Base-by-base conservation (phyloP, 1,284 basidiomycete genomes). In the Vanrija sp. region DNA sequence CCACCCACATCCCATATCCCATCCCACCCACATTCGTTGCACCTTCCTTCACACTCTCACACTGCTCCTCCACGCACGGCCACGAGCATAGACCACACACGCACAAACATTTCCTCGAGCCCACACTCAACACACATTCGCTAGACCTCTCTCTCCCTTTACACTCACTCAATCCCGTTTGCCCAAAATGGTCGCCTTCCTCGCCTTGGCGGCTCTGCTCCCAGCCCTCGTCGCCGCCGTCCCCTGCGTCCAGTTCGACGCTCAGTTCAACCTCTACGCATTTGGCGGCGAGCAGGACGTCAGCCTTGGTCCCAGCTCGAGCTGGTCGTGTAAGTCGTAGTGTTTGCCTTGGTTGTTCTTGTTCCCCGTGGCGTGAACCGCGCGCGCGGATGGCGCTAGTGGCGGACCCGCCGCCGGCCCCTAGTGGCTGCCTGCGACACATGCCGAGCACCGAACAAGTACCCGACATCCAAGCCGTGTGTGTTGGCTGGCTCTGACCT, bases 201-300 rank as follows among this genome's bases (percentile, higher is more conserved):
- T 59, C 43, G 58, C 65, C 53, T 56, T 69, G 38, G 54, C 66
- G 42, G 55, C 67, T 19, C 56, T 68, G 38, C 51, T 68, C 18
- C 59, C 64, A 8, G 53, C 65, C 12, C 54, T 63, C 16, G 68
- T 63, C 21, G 28, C 54, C 1, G 75, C 75, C 18, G 63, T 71
- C 25, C 68, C 72, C 10, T 78, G 74, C 52, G 71, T 73, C 21
- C 71, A 74, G 57, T 76, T 76, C 59, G 77, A 78, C 57, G 60
- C 71, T 12, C 51, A 54, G 44, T 69, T 62, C 59, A 73, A 74
- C 59, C 63, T 78, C 39, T 78, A 78, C 55, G 72, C 73, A 3
- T 77, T 78, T 54, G 77, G 77, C 14, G 77, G 76, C 23, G 60
- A 58, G 15, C 38, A 63, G 21, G 77, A 78, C 66, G 76, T 78